Base-by-base conservation (phyloP, 2,329 filamentous ascomycete species). In the Pyrenophora teres region DNA sequence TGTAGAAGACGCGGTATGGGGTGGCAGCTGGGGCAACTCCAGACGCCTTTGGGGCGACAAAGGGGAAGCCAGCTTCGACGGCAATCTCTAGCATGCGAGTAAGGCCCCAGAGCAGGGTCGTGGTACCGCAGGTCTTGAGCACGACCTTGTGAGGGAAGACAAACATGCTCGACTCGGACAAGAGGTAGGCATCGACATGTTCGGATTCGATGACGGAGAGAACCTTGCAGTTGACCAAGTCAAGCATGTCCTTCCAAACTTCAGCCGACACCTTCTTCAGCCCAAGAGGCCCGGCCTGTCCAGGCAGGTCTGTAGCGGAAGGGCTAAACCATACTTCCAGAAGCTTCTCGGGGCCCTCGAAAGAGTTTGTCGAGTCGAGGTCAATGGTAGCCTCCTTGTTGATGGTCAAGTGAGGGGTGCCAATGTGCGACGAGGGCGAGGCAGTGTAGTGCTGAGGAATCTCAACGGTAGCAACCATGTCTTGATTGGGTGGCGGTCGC, bases 81-180 rank as follows among this genome's bases (percentile, higher is more conserved):
- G 94, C 94, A 68, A 97, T 96, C 73, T 95, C 91, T 46, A 99
- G 82, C 74, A 99, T 88, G 63, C 91, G 90, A 62, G 91, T 90
- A 39, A 99, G 83, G 16, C 94, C 94, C 40, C 89, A 87, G 6
- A 99, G 84, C 46, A 99, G 80, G 2, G 94, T 99, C 12, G 94
- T 99, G 19, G 94, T 99, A 54, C 94, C 94, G 69, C 94, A 99
- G 6, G 94, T 99, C 84, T 99, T 99, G 63, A 99, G 81, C 55
- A 99, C 96, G 59, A 99, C 84, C 82, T 99, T 99, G 84, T 99
- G 94, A n/a, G 92, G 92, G 76, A 96, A 99, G 65, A 99, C 91
- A 73, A 99, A 99, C 92, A 99, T 96, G 88, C 94, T 97, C 35
- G 94, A 97, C 78, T 99, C 94, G 58, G 94, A 99, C 49, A 99